Evolutionary conservation across 2,329 filamentous ascomycete species (phyloP), one percentile per base, ranked within the genome.

Genomic region (Hypoxylon sp.): DNA sequence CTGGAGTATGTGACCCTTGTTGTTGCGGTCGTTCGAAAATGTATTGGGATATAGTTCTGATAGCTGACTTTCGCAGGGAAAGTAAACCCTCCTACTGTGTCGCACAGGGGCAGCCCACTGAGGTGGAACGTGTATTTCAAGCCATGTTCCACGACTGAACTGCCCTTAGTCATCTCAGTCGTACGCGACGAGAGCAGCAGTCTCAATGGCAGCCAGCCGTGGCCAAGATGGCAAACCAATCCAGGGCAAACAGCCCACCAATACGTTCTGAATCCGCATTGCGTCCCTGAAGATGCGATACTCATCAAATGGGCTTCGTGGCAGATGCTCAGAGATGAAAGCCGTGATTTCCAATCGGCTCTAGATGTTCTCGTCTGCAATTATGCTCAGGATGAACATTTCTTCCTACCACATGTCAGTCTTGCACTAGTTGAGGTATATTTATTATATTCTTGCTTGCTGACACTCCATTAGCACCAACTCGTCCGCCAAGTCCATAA

Each of bases 401-500:
- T n/a, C 34, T 66, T 67, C 46, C 61, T 72, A 52, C 71, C 70
- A 65, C 68, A 72, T 65, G 74, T 75, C 47, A 74, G 74, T 56
- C 54, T 30, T 12, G 9, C 27, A 11, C 23, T 39, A 41, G 37
- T 60, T 57, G 7, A 21, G 21, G 11, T 47, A 37, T 29, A 48
- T 32, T 16, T 21, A 34, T 37, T 27, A 27, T 61, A 64, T 47
- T 65, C 60, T 63, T 69, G 62, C 37, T 16, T 11, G 8, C 73
- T 74, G 32, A 75, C 70, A 43, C 34, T 50, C 43, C 16, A 21
- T 70, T 63, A 83, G 81, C 76, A 80, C 65, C 74, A 78, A 27
- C 76, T 84, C 27, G 78, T 83, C 14, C 74, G 72, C 47, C 80
- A 81, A 64, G 81, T 84, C 37, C 80, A 83, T 64, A 77, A 77